Conservation (phyloP, 2,329 filamentous ascomycete species). For the Calonectria fujianensis region DNA sequence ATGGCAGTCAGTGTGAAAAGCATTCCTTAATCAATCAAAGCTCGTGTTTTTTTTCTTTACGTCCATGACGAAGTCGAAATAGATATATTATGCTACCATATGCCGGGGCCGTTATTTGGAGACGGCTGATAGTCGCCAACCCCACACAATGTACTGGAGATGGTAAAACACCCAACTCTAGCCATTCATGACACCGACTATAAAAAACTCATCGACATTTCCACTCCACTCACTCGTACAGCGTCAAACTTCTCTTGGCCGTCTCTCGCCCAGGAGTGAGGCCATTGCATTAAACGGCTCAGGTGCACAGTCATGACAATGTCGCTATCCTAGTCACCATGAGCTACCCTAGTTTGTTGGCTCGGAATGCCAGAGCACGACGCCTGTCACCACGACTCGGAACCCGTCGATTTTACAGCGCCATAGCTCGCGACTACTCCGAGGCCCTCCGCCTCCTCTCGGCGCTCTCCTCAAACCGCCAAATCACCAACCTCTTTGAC, state of each 20-base stretch:
- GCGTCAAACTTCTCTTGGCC: background rate
- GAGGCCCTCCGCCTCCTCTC: slow-evolving; percentile 85
- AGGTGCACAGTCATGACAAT: background rate
- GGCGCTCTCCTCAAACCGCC: slow-evolving; percentile 86
- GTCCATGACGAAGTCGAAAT: background rate
- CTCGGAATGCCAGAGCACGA: slow-evolving; percentile 20
- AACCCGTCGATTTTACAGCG: slow-evolving; percentile 41
- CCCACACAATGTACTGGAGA: slow-evolving; percentile 9
- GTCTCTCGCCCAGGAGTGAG: background rate
- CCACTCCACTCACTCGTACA: background rate
- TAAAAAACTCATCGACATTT: background rate
- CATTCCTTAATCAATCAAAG: slow-evolving; percentile 24
- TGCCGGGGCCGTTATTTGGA: background rate
- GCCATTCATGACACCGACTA: background rate
- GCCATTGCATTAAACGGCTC: background rate
- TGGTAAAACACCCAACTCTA: background rate
- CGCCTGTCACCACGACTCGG: slow-evolving; percentile 30
- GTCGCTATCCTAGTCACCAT: slow-evolving; percentile 7
- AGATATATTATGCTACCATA: background rate
- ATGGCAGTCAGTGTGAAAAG: slow-evolving; percentile 45
- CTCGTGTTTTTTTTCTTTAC: background rate
- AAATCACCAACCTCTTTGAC: slow-evolving; percentile 73
- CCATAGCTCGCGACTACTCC: slow-evolving; percentile 67
- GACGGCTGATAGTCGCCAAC: background rate
- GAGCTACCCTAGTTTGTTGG: slow-evolving; percentile 1